These are phyloP conservation scores for Takashimella koratensis DNA, from an alignment of 1,284 basidiomycete species.

Conservation along the genomic window DNA sequence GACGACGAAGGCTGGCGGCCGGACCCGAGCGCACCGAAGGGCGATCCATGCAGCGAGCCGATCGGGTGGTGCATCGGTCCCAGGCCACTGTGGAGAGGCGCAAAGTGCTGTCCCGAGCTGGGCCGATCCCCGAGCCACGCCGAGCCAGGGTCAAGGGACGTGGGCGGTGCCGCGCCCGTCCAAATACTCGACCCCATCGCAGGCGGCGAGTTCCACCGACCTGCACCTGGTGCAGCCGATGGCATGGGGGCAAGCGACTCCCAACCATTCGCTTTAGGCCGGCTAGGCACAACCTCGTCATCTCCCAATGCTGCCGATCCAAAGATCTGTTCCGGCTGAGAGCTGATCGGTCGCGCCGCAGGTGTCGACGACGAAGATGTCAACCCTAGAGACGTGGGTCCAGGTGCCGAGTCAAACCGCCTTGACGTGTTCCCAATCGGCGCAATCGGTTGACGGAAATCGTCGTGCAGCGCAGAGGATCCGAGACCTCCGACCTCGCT, in stretches of 20 bases:
- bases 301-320: slow-evolving; percentile 42
- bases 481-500: slow-evolving; percentile 7
- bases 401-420: not conserved
- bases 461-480: not conserved
- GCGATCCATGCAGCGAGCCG: too few relatives aligned
- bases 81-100: too few relatives aligned
- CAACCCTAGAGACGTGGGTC: slow-evolving; percentile 2
- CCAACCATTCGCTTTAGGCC: slow-evolving; percentile 17
- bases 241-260: slow-evolving; percentile 16
- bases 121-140: not conserved
- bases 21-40: not conserved
- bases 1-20: too few relatives aligned
- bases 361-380: slow-evolving; percentile 2
- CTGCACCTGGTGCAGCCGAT: slow-evolving; percentile 25
- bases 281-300: slow-evolving; percentile 35
- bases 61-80: too few relatives aligned
- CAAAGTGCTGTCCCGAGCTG: too few relatives aligned
- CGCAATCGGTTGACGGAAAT: slow-evolving; percentile 6
- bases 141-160: not conserved
- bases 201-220: slow-evolving; percentile 35
- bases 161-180: not conserved
- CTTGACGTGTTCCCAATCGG: slow-evolving; percentile 1
- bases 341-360: slow-evolving; percentile 5
- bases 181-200: slow-evolving; percentile 7
- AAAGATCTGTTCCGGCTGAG: slow-evolving; percentile 31